Percentiles rank a stretch among this genome's conserved stretches.
Evolutionary conservation across 1,284 basidiomycete species (phyloP).

Genomic region (Puccinia coronata): DNA sequence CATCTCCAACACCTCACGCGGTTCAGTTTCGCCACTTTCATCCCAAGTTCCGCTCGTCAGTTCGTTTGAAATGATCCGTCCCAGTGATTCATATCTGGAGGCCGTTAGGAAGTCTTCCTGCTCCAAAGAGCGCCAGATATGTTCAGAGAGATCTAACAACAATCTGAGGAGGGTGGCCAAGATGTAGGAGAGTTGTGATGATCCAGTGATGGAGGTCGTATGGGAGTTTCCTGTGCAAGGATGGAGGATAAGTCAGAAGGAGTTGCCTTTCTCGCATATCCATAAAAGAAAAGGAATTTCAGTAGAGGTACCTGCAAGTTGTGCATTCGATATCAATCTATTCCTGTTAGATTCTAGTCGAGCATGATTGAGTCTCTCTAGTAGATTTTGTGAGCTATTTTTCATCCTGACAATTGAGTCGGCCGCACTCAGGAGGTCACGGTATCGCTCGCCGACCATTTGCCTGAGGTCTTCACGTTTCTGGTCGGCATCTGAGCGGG

Average conservation of each 20-base stretch:
- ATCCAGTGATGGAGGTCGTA: background rate
- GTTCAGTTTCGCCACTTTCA: slow-evolving; percentile 22
- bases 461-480: slow-evolving; percentile 37
- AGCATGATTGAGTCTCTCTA: background rate
- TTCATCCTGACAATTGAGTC: slow-evolving; percentile 45
- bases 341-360: background rate
- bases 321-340: slow-evolving; percentile 8
- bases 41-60: slow-evolving; percentile 40
- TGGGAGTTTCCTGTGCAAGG: background rate
- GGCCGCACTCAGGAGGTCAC: slow-evolving; percentile 31
- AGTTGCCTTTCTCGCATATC: background rate
- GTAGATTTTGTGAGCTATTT: slow-evolving; percentile 18
- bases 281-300: background rate
- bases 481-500: slow-evolving; percentile 19
- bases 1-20: slow-evolving; percentile 10
- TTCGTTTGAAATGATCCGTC: slow-evolving; percentile 36
- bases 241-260: background rate
- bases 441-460: slow-evolving; percentile 43
- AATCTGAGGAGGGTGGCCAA: slow-evolving; percentile 38
- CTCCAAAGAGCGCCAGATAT: slow-evolving; percentile 43
- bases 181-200: slow-evolving; percentile 29
- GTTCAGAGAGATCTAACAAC: slow-evolving; percentile 28
- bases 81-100: slow-evolving; percentile 23
- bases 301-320: background rate
- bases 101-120: slow-evolving; percentile 24